Base-by-base conservation (phyloP, 495 filamentous ascomycete genomes). In the Chaetomium fimeti region DNA sequence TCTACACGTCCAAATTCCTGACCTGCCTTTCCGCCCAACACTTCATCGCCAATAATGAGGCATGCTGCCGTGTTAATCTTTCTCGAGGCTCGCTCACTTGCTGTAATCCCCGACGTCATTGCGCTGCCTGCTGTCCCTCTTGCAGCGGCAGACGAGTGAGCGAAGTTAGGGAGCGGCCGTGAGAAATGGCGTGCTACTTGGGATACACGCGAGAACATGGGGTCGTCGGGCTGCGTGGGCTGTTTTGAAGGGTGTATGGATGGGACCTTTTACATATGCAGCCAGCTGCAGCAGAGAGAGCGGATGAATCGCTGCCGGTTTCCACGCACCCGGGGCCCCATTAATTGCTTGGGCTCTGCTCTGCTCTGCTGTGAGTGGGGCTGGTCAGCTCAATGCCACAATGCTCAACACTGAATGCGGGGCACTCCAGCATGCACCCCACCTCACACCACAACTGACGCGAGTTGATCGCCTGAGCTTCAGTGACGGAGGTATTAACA, bases 1-100 rank as follows among this genome's bases (percentile, higher is more conserved):
- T 36, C 28, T 9, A 42, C 28, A 7, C 16, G 3, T 1, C 28
- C 52, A 55, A 9, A 28, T 18, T 29, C 7, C 22, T 2, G 28
- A 71, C 78, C 51, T 71, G 91, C 93, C 89, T 98, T 98, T 65
- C 94, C 94, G n/a, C 91, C 91, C 3, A 98, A 82, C 5, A 98
- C 91, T 72, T 98, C 94, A 76, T 98, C 93, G 24, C 94, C 94
- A 68, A 98, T 98, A 66, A 98, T 92, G 53, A 98, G 78, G 72
- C 92, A 96, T 63, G 90, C 94, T 32, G 94, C 94, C 55, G 93
- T 97, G 71, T 92, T 86, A 63, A 96, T 94, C 62, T 81, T 85
- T 55, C 80, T 81, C 68, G 83, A 83, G 57, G 80, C 80, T 62
- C 81, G 76, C 66, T 85, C 81, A 32, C 78, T 73, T 16, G 79